A percentile compares a stretch with the other conserved stretches of the same genome.
Conservation (phyloP, 2,329 filamentous ascomycete species). For the Blumeriella jaapii region DNA sequence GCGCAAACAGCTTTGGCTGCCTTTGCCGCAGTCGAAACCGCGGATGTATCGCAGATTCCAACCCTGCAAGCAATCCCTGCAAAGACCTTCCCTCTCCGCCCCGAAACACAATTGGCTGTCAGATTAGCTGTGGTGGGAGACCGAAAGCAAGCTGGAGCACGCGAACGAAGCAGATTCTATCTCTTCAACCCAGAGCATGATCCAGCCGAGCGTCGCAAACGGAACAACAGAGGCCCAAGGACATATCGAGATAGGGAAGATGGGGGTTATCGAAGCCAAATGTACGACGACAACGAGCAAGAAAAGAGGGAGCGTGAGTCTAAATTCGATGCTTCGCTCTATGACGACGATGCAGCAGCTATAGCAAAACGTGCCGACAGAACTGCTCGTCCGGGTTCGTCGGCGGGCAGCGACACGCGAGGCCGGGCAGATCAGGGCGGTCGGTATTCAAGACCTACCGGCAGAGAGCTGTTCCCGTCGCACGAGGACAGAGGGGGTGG, state of each 20-base stretch:
- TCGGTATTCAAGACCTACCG: conserved; percentile 10
- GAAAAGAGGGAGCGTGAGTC: conserved; percentile 37
- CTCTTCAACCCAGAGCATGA: conserved; percentile 84
- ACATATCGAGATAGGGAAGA: conserved; percentile 51
- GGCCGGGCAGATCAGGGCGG: conserved; percentile 11
- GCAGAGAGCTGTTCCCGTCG: conserved; percentile 52
- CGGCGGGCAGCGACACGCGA: conserved; percentile 25
- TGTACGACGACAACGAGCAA: conserved; percentile 34
- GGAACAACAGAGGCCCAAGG: conserved; percentile 33
- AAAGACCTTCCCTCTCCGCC: conserved; percentile 55
- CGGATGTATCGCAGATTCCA: conserved; percentile 44
- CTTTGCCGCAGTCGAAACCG: conserved; percentile 37
- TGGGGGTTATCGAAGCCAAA: conserved; percentile 31
- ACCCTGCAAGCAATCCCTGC: conserved; percentile 55
- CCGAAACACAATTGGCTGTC: conserved; percentile 58
- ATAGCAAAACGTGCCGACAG: conserved; percentile 25
- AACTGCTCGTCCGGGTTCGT: conserved; percentile 26
- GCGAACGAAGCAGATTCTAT: conserved; percentile 80
- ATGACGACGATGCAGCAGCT: conserved; percentile 54
- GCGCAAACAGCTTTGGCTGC: conserved; percentile 44
- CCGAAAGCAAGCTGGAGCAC: conserved; percentile 68
- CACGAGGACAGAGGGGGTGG: conserved; percentile 22
- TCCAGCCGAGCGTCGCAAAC: conserved; percentile 58
- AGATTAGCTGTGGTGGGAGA: conserved; percentile 66
- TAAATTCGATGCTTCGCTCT: conserved; percentile 65